A percentile compares a stretch with the other conserved stretches of the same genome.
phyloP scores from a whole-genome alignment of 768 basidiomycete genomes.

The Leucosporidium creatinivorum region DNA sequence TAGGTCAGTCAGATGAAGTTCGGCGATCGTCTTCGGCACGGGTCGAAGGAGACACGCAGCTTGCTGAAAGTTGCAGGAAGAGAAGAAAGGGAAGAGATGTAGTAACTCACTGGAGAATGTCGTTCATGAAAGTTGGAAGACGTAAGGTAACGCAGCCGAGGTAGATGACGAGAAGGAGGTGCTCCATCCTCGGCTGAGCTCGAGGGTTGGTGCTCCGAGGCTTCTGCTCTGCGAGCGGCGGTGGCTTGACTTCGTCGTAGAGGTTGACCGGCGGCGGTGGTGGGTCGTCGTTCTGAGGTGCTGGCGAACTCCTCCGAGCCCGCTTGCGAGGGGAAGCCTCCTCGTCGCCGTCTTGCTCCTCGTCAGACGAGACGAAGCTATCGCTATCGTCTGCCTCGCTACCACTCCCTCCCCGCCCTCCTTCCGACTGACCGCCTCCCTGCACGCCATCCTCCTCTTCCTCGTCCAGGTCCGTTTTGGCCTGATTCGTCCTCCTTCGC shows the following conservation, averaged over 20 bases:
- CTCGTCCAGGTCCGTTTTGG: neutral
- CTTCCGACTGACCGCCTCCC: neutral
- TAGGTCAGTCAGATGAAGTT: neutral
- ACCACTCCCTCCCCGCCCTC: neutral
- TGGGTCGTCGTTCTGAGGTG: conserved; percentile 10
- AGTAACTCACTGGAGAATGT: conserved; percentile 25
- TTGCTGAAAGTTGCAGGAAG: too few relatives aligned
- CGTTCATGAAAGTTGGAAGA: conserved; percentile 22
- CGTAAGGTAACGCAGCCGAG: conserved; percentile 19
- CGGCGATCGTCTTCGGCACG: neutral
- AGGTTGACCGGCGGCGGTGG: neutral
- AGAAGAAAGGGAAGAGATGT: too few relatives aligned
- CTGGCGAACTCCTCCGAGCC: neutral
- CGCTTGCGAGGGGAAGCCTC: too few relatives aligned
- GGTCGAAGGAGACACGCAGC: neutral
- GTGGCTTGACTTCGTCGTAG: neutral
- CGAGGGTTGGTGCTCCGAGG: conserved; percentile 3
- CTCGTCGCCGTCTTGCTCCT: neutral
- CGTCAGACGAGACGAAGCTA: neutral
- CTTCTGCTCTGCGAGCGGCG: neutral
- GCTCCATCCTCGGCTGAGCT: conserved; percentile 9
- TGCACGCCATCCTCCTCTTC: neutral
- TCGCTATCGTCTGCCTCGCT: neutral
- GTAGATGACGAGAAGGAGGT: conserved; percentile 25
- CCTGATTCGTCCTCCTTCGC: conserved; percentile 1